A percentile compares a stretch with the other conserved stretches of the same genome.
phyloP scores from a whole-genome alignment of 83 land plant species.

The Picea engelmannii region DNA sequence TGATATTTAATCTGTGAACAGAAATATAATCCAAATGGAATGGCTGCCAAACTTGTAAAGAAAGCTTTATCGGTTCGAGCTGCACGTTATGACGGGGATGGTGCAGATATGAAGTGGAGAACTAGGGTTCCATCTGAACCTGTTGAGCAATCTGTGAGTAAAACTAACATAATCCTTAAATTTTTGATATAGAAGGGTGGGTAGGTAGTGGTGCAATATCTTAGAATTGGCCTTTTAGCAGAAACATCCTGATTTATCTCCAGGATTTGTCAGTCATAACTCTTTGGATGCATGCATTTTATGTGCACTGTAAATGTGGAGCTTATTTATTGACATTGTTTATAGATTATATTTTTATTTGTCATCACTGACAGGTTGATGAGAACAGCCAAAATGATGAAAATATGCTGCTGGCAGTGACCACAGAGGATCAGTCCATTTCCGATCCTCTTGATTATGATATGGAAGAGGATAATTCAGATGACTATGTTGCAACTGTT shows the following conservation, averaged over 20 bases:
- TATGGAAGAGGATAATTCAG: conserved; percentile 24
- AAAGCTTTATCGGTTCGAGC: conserved; percentile 17
- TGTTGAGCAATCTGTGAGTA: conserved; percentile 24
- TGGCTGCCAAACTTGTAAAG: conserved; percentile 29
- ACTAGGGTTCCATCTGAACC: conserved; percentile 12
- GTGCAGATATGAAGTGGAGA: conserved; percentile 15
- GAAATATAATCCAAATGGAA: conserved; percentile 33
- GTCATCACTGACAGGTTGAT: background rate
- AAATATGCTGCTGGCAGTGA: conserved; percentile 1
- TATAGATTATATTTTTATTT: background rate
- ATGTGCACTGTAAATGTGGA: background rate
- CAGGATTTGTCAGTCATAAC: background rate
- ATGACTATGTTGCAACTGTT: conserved; percentile 48
- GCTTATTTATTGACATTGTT: background rate
- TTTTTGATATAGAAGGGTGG: background rate
- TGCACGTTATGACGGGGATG: conserved; percentile 20
- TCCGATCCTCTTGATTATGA: conserved; percentile 9
- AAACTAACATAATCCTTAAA: background rate
- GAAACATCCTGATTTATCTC: background rate
- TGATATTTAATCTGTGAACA: conserved; percentile 7
- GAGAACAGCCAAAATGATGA: conserved; percentile 11
- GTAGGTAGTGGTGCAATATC: background rate
- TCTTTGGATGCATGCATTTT: background rate
- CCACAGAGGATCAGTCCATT: background rate
- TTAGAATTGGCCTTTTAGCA: background rate